Percentiles rank a stretch among this genome's conserved stretches.
These are phyloP conservation scores for Botryotinia globosa DNA, from an alignment of 2,329 filamentous ascomycete genomes.

Conservation along the genomic window DNA sequence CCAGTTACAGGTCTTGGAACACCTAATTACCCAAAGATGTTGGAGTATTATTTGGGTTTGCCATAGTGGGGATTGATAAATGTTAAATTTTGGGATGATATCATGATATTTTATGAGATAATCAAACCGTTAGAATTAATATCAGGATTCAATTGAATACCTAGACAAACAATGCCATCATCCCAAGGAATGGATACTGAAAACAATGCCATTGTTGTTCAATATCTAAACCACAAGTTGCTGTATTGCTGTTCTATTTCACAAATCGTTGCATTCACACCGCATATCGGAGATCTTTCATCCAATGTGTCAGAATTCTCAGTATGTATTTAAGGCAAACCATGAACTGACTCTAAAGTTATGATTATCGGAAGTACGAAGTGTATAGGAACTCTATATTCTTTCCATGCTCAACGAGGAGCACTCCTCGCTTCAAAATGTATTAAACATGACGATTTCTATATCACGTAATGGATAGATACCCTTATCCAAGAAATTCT, in stretches of 20 bases:
- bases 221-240: too few species aligned
- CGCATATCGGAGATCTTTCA: not conserved
- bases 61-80: constrained; percentile 17
- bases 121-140: not conserved
- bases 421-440: not conserved
- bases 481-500: not conserved
- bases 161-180: not conserved
- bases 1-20: constrained; percentile 36
- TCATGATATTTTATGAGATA: not conserved
- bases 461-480: not conserved
- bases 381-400: not conserved
- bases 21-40: constrained; percentile 33
- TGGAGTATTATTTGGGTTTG: constrained; percentile 29
- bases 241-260: too few species aligned
- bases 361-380: not conserved
- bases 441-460: not conserved
- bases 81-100: not conserved
- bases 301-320: not conserved
- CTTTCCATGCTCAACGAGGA: not conserved
- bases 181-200: not conserved
- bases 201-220: not conserved
- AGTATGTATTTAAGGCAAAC: not conserved
- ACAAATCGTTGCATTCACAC: not conserved
- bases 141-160: not conserved
- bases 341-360: not conserved